Conservation (phyloP, 768 basidiomycete species). For the Pleurotus tuoliensis region DNA sequence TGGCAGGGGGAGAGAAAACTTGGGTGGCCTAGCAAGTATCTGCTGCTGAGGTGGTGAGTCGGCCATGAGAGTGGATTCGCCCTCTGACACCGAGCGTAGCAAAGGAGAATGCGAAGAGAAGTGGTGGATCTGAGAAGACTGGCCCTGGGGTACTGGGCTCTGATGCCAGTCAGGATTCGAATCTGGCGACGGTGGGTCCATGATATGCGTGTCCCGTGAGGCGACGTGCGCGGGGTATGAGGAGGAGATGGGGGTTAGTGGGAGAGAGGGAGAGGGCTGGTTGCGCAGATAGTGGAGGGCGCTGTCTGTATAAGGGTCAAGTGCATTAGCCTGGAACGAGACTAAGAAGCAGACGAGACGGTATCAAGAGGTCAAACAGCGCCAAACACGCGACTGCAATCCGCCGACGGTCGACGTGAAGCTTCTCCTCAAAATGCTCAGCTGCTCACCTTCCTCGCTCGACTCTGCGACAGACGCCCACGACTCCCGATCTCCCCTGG, state of each 20-base stretch:
- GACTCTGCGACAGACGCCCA: neutral
- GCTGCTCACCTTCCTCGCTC: conserved; percentile 1
- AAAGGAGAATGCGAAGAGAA: conserved; percentile 27
- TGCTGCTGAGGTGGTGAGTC: conserved; percentile 12
- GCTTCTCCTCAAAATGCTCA: neutral
- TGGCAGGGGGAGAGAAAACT: conserved; percentile 41
- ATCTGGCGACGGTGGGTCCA: conserved; percentile 5
- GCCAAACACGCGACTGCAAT: neutral
- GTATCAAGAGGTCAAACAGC: neutral
- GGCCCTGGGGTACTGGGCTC: conserved; percentile 13
- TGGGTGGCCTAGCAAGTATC: conserved; percentile 39
- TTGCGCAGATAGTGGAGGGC: conserved; percentile 25
- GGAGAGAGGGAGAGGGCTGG: conserved; percentile 24
- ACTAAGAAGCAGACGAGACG: neutral
- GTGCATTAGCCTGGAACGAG: neutral
- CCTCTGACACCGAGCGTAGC: conserved; percentile 35
- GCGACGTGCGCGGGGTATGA: conserved; percentile 30
- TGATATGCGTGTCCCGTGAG: conserved; percentile 21
- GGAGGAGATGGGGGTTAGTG: conserved; percentile 29
- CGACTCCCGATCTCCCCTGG: conserved; percentile 10
- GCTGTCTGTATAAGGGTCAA: conserved; percentile 2
- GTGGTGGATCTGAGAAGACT: conserved; percentile 6
- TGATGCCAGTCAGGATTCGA: neutral
- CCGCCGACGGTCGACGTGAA: neutral
- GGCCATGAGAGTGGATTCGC: conserved; percentile 29